phyloP scores from a whole-genome alignment of 2,329 filamentous ascomycete genomes.

The Claviceps pazoutovae region DNA sequence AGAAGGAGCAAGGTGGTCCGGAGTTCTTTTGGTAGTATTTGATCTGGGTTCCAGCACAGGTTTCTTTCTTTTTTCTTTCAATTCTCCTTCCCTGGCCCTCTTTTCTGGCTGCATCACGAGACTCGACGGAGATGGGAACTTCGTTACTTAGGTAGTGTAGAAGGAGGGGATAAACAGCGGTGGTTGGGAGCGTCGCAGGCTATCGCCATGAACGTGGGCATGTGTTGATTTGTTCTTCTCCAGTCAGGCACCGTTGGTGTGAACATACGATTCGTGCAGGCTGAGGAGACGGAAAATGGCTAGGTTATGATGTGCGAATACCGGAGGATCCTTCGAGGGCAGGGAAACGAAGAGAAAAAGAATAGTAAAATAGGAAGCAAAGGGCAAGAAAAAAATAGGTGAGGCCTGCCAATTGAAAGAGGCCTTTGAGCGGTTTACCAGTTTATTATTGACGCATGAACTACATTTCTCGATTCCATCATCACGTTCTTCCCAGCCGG shows the following conservation, averaged over 20 bases:
- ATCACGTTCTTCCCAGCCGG: conserved; percentile 6
- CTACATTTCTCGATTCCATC: conserved; percentile 9
- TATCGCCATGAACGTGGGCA: neutral
- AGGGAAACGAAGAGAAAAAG: neutral
- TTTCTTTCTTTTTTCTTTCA: neutral
- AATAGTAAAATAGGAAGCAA: neutral
- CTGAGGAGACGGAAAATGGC: neutral
- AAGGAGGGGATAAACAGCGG: neutral
- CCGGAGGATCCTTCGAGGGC: neutral
- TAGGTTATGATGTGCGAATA: neutral
- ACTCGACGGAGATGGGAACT: neutral
- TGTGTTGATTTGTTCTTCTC: neutral
- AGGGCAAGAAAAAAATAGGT: neutral
- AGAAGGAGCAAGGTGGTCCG: conserved; percentile 31
- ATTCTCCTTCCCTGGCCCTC: conserved; percentile 7
- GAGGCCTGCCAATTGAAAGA: neutral
- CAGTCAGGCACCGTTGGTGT: neutral
- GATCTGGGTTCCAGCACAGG: neutral
- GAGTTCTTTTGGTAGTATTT: conserved; percentile 24
- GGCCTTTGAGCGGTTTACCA: conserved; percentile 14
- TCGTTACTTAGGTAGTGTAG: conserved; percentile 2
- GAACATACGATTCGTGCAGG: neutral
- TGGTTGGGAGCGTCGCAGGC: neutral
- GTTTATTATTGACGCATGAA: conserved; percentile 20
- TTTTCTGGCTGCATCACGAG: conserved; percentile 9